Percentiles rank a stretch among this genome's conserved stretches.
These are phyloP conservation scores for Astrothelium macrocarpum DNA, from an alignment of 495 filamentous ascomycete species.

Conservation along the genomic window DNA sequence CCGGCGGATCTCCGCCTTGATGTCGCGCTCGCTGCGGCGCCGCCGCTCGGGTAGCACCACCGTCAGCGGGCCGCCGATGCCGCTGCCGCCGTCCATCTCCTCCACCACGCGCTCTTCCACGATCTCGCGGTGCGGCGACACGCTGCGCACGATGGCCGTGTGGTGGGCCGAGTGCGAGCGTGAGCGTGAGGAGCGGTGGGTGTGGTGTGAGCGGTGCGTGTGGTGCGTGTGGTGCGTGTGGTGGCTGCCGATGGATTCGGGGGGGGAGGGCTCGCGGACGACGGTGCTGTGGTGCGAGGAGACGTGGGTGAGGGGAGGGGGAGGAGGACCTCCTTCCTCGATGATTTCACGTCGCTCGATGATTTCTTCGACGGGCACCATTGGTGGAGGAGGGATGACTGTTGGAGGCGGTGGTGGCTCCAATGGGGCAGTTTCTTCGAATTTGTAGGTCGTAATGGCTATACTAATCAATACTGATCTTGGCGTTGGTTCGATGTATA, in stretches of 20 bases:
- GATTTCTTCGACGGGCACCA: slow-evolving; percentile 25
- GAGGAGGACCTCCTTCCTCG: neutral
- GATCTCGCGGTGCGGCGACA: slow-evolving; percentile 27
- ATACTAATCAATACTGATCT: slow-evolving; percentile 1
- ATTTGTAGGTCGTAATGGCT: slow-evolving; percentile 30
- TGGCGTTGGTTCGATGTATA: neutral
- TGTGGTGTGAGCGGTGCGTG: slow-evolving; percentile 9
- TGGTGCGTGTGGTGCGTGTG: slow-evolving; percentile 10
- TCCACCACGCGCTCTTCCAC: slow-evolving; percentile 35
- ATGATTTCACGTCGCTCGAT: slow-evolving; percentile 20
- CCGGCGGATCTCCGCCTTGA: slow-evolving; percentile 47
- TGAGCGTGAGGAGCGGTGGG: slow-evolving; percentile 6
- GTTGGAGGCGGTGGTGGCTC: slow-evolving; percentile 31
- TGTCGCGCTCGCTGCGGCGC: slow-evolving; percentile 40
- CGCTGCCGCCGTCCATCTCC: slow-evolving; percentile 34
- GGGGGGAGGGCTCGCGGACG: slow-evolving; percentile 14
- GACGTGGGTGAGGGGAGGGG: slow-evolving; percentile 19
- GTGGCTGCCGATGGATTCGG: slow-evolving; percentile 5
- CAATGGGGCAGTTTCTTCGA: slow-evolving; percentile 23
- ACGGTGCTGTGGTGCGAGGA: slow-evolving; percentile 11
- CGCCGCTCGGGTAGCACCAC: slow-evolving; percentile 46
- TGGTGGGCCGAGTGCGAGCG: slow-evolving; percentile 3
- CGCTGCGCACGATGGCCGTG: slow-evolving; percentile 15
- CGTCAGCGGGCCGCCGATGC: slow-evolving; percentile 30
- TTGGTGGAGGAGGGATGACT: slow-evolving; percentile 30